Conservation (phyloP, 139 green algal genomes). For the Chlamydomonas asymmetrica region DNA sequence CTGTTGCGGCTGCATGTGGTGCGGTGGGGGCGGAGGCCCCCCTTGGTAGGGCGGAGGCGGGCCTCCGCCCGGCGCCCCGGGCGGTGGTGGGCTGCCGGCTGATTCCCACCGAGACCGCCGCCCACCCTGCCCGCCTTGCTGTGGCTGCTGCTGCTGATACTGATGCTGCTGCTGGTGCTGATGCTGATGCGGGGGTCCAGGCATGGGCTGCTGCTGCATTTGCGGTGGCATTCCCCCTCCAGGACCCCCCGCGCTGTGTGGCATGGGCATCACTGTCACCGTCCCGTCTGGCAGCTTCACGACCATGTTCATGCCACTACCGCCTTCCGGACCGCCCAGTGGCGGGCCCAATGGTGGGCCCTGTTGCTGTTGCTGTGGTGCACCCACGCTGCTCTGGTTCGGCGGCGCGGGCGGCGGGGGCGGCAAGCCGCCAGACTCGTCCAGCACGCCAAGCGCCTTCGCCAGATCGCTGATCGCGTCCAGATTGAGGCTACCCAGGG, state of each 20-base stretch:
- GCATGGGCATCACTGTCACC: constrained; percentile 7
- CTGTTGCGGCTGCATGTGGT: neutral
- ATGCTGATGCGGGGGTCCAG: neutral
- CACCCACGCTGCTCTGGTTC: neutral
- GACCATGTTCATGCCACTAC: constrained; percentile 7
- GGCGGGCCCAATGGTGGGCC: neutral
- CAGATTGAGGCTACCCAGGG: constrained; percentile 4
- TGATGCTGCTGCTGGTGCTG: neutral
- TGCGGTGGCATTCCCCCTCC: neutral
- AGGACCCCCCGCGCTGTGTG: neutral
- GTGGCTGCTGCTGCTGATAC: neutral
- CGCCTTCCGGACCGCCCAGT: neutral
- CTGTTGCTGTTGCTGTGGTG: too few species aligned
- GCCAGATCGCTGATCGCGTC: constrained; percentile 21
- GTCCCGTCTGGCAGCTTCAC: constrained; percentile 26
- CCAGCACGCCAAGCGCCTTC: constrained; percentile 13
- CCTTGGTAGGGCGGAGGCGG: neutral
- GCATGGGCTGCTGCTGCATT: neutral
- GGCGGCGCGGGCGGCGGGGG: neutral
- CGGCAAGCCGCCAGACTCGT: neutral
- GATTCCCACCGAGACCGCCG: neutral
- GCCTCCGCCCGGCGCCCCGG: neutral
- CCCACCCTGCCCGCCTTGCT: neutral
- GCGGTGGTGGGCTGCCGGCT: neutral
- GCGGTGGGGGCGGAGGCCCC: neutral